These are phyloP conservation scores for Aspergillus sp. DNA, from an alignment of 2,329 filamentous ascomycete genomes.

Conservation along the genomic window DNA sequence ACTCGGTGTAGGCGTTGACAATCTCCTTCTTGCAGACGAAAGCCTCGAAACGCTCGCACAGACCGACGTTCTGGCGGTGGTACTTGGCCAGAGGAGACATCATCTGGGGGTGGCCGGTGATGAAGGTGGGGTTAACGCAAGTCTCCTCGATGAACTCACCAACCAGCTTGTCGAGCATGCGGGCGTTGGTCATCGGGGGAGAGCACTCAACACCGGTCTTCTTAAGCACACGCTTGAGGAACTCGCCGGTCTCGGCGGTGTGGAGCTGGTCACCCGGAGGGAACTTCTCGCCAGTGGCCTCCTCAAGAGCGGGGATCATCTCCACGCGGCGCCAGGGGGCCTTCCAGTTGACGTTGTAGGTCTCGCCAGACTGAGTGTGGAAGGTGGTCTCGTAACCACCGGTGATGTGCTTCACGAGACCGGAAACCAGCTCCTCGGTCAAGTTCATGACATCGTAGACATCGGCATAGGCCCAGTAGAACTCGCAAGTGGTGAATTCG, in stretches of 20 bases:
- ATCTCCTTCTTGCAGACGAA: constrained; percentile 99
- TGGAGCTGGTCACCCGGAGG: constrained; percentile 86
- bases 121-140: constrained; percentile 91
- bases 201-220: constrained; percentile 90
- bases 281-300: constrained; percentile 90
- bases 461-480: constrained; percentile 93
- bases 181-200: constrained; percentile 86
- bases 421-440: constrained; percentile 90
- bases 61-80: constrained; percentile 75
- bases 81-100: constrained; percentile 98
- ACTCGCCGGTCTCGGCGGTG: constrained; percentile 83
- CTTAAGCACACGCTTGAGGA: constrained; percentile 79
- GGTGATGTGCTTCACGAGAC: constrained; percentile 83
- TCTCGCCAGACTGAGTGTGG: constrained; percentile 82
- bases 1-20: constrained; percentile 93
- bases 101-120: constrained; percentile 78
- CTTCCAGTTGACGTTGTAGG: constrained; percentile 93
- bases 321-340: constrained; percentile 89
- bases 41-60: constrained; percentile 96
- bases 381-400: constrained; percentile 84
- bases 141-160: constrained; percentile 95
- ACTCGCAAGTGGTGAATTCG: constrained; percentile 97
- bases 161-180: constrained; percentile 94
- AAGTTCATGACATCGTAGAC: constrained; percentile 87
- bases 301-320: constrained; percentile 93